Percentiles rank a stretch among this genome's conserved stretches.
Conservation (phyloP, 345 rosid species). For the Chamaenerion angustifolium region DNA sequence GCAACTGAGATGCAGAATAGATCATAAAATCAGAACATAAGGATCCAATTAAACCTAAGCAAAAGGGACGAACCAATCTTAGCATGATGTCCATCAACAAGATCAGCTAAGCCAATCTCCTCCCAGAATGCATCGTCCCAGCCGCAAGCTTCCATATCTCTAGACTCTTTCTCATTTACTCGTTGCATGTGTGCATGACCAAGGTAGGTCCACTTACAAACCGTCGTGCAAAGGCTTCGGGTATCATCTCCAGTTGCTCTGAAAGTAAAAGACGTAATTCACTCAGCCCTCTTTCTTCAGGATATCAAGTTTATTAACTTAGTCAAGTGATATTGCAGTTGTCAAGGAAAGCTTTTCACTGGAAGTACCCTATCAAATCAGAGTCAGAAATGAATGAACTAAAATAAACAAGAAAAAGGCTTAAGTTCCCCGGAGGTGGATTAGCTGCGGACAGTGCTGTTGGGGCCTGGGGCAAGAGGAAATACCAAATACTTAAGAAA, state of each 20-base stretch:
- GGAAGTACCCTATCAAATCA: too few relatives aligned
- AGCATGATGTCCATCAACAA: slow-evolving; percentile 86
- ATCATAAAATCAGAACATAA: too few relatives aligned
- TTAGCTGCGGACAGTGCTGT: too few relatives aligned
- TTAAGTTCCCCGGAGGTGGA: too few relatives aligned
- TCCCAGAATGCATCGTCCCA: slow-evolving; percentile 99
- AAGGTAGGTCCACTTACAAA: slow-evolving; percentile 98
- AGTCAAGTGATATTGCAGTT: background rate
- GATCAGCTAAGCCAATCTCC: slow-evolving; percentile 94
- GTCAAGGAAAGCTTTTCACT: too few relatives aligned
- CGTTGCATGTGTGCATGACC: slow-evolving; percentile 99
- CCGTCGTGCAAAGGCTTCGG: slow-evolving; percentile 88
- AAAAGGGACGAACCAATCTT: slow-evolving; percentile 60
- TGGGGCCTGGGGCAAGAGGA: too few relatives aligned
- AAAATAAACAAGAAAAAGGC: too few relatives aligned
- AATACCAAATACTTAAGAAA: too few relatives aligned
- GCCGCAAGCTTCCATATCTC: slow-evolving; percentile 93
- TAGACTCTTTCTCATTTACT: slow-evolving; percentile 55
- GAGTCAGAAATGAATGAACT: too few relatives aligned
- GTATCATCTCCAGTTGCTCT: slow-evolving; percentile 98
- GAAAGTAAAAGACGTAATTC: background rate
- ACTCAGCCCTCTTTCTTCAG: background rate
- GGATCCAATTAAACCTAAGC: background rate
- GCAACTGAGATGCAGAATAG: too few relatives aligned
- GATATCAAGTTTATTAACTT: slow-evolving; percentile 1